phyloP scores from a whole-genome alignment of 2,329 filamentous ascomycete genomes.

The Scytalidium sp. region DNA sequence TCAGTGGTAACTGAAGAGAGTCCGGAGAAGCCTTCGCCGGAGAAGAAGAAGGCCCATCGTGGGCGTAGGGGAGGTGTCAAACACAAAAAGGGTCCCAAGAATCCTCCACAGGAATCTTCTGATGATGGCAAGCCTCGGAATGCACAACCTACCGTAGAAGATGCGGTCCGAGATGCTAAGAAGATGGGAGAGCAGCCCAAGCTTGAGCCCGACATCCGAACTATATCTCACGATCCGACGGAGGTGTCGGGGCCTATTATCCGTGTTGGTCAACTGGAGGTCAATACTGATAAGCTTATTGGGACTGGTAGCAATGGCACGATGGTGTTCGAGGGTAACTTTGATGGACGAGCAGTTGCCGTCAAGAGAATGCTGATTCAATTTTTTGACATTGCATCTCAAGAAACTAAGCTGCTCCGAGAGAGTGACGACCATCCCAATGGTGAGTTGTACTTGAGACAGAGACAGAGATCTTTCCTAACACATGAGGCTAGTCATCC shows the following conservation, averaged over 20 bases:
- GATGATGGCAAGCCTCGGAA: conserved; percentile 37
- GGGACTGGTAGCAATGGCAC: conserved; percentile 94
- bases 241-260: conserved; percentile 58
- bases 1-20: conserved; percentile 38
- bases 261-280: conserved; percentile 61
- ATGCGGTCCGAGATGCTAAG: conserved; percentile 55
- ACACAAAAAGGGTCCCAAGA: conserved; percentile 49
- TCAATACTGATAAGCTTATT: conserved; percentile 60
- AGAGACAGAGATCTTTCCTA: conserved; percentile 16
- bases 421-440: conserved; percentile 96
- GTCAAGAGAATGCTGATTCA: conserved; percentile 96
- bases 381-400: conserved; percentile 92
- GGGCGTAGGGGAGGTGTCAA: conserved; percentile 71
- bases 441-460: conserved; percentile 38
- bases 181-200: conserved; percentile 50
- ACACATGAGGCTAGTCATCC: conserved; percentile 62
- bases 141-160: conserved; percentile 51
- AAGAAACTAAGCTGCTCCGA: conserved; percentile 85
- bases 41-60: conserved; percentile 67
- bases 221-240: conserved; percentile 53
- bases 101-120: conserved; percentile 18
- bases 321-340: conserved; percentile 90
- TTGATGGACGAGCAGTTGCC: conserved; percentile 88
- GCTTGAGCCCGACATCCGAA: conserved; percentile 61
- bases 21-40: conserved; percentile 27